These are phyloP conservation scores for Aspergillus sp. DNA, from an alignment of 2,329 filamentous ascomycete genomes.

Conservation along the genomic window DNA sequence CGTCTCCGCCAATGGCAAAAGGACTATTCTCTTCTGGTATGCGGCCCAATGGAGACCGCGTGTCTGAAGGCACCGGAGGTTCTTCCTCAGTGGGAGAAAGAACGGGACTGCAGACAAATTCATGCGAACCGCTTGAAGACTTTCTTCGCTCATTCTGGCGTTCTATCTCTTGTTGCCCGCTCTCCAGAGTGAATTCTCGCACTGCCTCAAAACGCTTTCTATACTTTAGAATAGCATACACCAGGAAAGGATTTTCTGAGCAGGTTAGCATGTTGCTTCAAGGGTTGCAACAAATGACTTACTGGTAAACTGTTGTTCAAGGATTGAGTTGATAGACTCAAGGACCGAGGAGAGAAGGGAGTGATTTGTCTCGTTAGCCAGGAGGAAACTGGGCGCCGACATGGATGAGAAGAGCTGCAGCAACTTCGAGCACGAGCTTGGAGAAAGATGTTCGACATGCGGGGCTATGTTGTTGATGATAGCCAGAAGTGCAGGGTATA, in stretches of 20 bases:
- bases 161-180: constrained; percentile 87
- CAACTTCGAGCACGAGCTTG: constrained; percentile 74
- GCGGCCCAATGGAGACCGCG: constrained; percentile 61
- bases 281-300: constrained; percentile 37
- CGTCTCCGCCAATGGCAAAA: constrained; percentile 83
- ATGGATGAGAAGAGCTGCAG: constrained; percentile 88
- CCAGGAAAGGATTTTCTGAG: constrained; percentile 75
- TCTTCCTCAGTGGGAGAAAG: constrained; percentile 46
- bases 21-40: constrained; percentile 77
- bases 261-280: constrained; percentile 22
- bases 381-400: constrained; percentile 87
- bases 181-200: constrained; percentile 85
- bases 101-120: constrained; percentile 37
- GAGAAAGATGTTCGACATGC: constrained; percentile 74
- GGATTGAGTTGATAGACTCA: constrained; percentile 83
- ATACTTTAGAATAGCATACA: constrained; percentile 77
- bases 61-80: constrained; percentile 48
- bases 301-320: constrained; percentile 86
- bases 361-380: constrained; percentile 92
- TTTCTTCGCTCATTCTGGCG: constrained; percentile 71
- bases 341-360: constrained; percentile 75
- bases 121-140: constrained; percentile 49
- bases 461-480: constrained; percentile 93
- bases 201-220: constrained; percentile 82
- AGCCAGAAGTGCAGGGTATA: constrained; percentile 88